Percentiles rank a stretch among this genome's conserved stretches.
Evolutionary conservation across 1,284 basidiomycete genomes (phyloP).

Genomic region (Ganoderma lingzhi): DNA sequence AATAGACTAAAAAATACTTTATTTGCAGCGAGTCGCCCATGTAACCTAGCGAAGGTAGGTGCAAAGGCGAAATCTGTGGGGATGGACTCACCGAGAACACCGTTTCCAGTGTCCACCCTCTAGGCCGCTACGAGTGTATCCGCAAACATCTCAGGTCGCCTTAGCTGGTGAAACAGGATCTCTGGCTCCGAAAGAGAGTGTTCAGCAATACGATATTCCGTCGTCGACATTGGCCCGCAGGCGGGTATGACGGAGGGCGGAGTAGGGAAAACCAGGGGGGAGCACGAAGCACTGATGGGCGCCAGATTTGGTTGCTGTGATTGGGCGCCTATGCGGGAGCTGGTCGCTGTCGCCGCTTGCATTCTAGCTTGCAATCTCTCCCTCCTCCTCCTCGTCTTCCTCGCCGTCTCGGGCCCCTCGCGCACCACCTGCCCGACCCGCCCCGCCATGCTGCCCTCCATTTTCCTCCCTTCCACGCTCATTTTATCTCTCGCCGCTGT

Average conservation of each 20-base stretch:
- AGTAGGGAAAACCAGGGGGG: too few relatives aligned
- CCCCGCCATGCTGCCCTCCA: conserved; percentile 27
- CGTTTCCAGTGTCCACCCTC: neutral
- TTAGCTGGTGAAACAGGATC: too few relatives aligned
- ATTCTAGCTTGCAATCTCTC: neutral
- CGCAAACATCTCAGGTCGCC: neutral
- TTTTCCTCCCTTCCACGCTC: conserved; percentile 51
- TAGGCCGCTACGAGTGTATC: neutral
- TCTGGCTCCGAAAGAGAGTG: too few relatives aligned
- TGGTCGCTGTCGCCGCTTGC: neutral
- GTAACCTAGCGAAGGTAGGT: neutral
- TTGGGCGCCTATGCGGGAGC: neutral
- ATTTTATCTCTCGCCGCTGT: conserved; percentile 43
- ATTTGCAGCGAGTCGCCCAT: too few relatives aligned
- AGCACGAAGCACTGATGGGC: too few relatives aligned
- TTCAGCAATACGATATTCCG: neutral
- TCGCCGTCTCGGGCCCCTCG: neutral
- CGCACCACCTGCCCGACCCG: neutral
- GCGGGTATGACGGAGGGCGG: neutral
- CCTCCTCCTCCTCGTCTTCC: neutral
- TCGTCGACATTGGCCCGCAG: neutral
- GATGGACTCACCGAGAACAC: neutral
- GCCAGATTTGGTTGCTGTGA: conserved; percentile 9
- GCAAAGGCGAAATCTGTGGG: neutral
- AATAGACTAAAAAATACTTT: too few relatives aligned